Base-by-base conservation (phyloP, 2,329 filamentous ascomycete species). In the Hypoxylon sp. region DNA sequence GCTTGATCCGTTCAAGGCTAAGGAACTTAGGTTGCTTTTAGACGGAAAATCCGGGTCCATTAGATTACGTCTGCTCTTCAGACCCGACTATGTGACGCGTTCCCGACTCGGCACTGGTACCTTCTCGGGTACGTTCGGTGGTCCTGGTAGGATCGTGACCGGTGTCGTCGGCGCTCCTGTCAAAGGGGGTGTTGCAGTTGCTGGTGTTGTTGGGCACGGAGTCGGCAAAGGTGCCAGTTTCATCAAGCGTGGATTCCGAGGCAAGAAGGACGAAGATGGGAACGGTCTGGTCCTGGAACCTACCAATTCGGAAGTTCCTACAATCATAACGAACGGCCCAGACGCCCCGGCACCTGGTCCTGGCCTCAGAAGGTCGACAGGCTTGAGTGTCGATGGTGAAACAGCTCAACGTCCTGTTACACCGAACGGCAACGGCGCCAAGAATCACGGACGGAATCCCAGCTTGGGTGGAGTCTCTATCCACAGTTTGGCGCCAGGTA, bases 161-260 rank as follows among this genome's bases (percentile, higher is more conserved):
- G 84, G 85, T 57, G 85, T 88, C 42, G 86, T 84, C 19, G 93
- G 93, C 26, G 94, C 88, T 12, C 95, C 94, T n/a, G 87, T 99
- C 72, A 97, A 97, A 75, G 92, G 91, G 25, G 90, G 90, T 20
- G 88, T 86, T 49, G 87, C 88, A 26, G 92, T 91, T 26, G 88
- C 82, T 9, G 85, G 83, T 2, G 80, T 75, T 13, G 84, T 90
- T 2, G 88, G 88, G 15, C 89, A 90, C 51, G 87, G 89, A 26
- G 91, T 97, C 23, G 86, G 90, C 59, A 95, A 90, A 70, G 93
- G 91, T 34, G 94, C 91, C 4, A 92, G 90, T 0, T 97, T 97
- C 78, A 78, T 99, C 59, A 89, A 89, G 61, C 89, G 90, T 54
- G 90, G 91, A 12, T 86, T 97, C 72, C 88, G 87, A 65, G 79